phyloP scores from a whole-genome alignment of 2,329 filamentous ascomycete genomes.

The Ophiostoma australiae region DNA sequence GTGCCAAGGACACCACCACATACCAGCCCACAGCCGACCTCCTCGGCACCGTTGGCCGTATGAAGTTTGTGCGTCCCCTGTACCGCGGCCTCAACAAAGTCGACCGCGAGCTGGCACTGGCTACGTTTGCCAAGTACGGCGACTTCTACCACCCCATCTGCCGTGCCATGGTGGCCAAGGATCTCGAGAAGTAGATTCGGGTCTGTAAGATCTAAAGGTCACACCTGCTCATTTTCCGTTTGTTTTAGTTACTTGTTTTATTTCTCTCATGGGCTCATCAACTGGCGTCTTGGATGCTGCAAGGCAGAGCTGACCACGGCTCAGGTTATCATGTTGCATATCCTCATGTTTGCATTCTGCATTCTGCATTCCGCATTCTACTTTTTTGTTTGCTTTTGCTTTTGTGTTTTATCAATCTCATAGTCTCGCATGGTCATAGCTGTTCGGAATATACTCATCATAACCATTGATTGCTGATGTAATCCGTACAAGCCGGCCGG shows the following conservation, averaged over 20 bases:
- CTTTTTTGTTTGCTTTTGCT: not conserved
- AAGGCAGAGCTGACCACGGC: not conserved
- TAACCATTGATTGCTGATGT: not conserved
- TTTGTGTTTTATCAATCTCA: not conserved
- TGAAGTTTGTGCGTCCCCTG: constrained; percentile 94
- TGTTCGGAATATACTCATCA: not conserved
- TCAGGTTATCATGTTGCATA: constrained; percentile 6
- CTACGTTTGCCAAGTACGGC: constrained; percentile 80
- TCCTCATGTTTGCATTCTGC: constrained; percentile 3
- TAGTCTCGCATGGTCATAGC: not conserved
- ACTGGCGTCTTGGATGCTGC: constrained; percentile 13
- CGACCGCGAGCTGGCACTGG: constrained; percentile 67
- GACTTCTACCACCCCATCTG: constrained; percentile 97
- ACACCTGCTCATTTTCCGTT: not conserved
- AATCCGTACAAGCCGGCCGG: not conserved
- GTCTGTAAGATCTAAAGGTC: not conserved
- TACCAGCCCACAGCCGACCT: constrained; percentile 69
- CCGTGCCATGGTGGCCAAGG: constrained; percentile 78
- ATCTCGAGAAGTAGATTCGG: constrained; percentile 43
- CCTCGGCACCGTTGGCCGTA: constrained; percentile 76
- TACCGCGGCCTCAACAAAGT: constrained; percentile 71
- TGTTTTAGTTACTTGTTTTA: not conserved
- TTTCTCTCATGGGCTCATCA: constrained; percentile 5
- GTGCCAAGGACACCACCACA: constrained; percentile 62
- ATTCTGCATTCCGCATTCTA: not conserved